phyloP scores from a whole-genome alignment of 805 yeast species.

The Priceomyces medius region DNA sequence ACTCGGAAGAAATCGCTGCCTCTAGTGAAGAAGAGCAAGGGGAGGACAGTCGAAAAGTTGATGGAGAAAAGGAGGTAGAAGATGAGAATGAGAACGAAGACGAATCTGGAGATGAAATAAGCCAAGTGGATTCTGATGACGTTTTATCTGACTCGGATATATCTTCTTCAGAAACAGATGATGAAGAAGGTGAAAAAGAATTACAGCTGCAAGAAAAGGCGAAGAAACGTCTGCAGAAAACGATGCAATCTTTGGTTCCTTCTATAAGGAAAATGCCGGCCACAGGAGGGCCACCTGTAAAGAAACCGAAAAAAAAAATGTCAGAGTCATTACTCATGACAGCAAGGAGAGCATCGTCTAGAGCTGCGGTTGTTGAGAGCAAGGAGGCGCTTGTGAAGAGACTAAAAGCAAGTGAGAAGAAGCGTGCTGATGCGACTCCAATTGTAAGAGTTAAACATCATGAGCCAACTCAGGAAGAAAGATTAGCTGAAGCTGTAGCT shows the following conservation, averaged over 20 bases:
- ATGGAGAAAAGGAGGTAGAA: conserved; percentile 15
- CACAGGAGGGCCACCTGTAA: conserved; percentile 29
- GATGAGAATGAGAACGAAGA: conserved; percentile 16
- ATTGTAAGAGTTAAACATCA: conserved; percentile 38
- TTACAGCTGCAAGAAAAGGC: conserved; percentile 45
- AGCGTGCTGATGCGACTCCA: conserved; percentile 49
- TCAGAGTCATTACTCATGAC: conserved; percentile 52
- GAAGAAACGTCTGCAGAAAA: conserved; percentile 28
- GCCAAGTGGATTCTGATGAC: conserved; percentile 42
- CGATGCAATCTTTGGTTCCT: conserved; percentile 23
- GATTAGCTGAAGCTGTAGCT: conserved; percentile 77
- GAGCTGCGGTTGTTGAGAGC: conserved; percentile 74
- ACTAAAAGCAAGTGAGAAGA: conserved; percentile 64
- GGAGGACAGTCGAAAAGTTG: conserved; percentile 14
- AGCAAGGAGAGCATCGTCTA: conserved; percentile 68
- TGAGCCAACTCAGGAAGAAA: conserved; percentile 69
- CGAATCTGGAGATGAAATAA: conserved; percentile 15
- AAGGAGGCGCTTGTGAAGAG: conserved; percentile 75
- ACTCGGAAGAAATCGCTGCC: conserved; percentile 15
- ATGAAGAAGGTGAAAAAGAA: conserved; percentile 69
- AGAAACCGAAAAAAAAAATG: conserved; percentile 20
- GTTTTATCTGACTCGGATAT: conserved; percentile 57
- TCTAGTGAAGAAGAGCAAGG: conserved; percentile 19
- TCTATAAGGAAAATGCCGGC: conserved; percentile 32
- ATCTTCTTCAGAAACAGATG: conserved; percentile 52